These are phyloP conservation scores for Colletotrichum falcatum DNA, from an alignment of 2,329 filamentous ascomycete genomes.

Conservation along the genomic window DNA sequence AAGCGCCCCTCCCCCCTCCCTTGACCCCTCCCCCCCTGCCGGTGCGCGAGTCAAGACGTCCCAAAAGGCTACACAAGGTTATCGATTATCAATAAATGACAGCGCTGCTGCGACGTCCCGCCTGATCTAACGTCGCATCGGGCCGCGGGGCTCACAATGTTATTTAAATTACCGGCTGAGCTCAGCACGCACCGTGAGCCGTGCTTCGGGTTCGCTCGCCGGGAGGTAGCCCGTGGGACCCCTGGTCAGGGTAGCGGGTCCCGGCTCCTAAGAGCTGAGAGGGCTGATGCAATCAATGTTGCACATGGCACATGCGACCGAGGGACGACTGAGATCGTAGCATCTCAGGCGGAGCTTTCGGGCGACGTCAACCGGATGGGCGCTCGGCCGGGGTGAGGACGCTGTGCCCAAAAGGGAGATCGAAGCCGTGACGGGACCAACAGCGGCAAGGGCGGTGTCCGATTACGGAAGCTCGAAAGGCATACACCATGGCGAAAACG, in stretches of 20 bases:
- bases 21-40: too few relatives aligned
- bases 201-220: constrained; percentile 7
- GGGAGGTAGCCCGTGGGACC: constrained; percentile 15
- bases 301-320: constrained; percentile 39
- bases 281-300: constrained; percentile 1
- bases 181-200: background rate
- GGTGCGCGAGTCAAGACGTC: constrained; percentile 28
- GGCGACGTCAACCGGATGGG: constrained; percentile 29
- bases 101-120: constrained; percentile 18
- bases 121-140: constrained; percentile 28
- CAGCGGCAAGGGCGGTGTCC: constrained; percentile 22
- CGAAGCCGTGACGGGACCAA: constrained; percentile 25
- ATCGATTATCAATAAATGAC: constrained; percentile 27
- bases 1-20: background rate
- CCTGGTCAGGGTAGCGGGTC: background rate
- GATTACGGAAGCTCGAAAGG: constrained; percentile 25
- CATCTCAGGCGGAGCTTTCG: constrained; percentile 36
- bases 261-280: background rate
- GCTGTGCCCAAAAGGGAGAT: constrained; percentile 28
- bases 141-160: constrained; percentile 27
- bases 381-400: constrained; percentile 22
- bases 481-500: background rate
- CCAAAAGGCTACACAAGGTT: constrained; percentile 16
- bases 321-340: constrained; percentile 30
- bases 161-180: background rate